Conservation (phyloP, 2,329 filamentous ascomycete species). For the Phaeosphaeriaceae sp. region DNA sequence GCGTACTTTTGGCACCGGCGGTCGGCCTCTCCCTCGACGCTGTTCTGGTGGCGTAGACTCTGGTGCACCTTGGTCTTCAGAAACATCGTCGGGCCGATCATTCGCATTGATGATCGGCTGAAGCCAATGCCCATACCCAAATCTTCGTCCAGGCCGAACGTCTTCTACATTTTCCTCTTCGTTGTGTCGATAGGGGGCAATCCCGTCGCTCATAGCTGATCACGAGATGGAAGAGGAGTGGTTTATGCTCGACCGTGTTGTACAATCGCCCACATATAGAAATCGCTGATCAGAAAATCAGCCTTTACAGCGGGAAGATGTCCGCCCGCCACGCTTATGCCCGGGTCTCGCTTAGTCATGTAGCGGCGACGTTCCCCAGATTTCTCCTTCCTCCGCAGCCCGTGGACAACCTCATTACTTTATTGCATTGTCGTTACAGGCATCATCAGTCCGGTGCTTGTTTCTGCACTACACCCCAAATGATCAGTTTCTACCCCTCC, state of each 20-base stretch:
- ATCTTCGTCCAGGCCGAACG: not conserved
- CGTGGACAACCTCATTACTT: not conserved
- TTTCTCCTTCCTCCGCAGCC: not conserved
- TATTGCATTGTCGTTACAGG: not conserved
- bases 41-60: not conserved
- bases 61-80: not conserved
- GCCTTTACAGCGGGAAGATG: not conserved
- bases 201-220: not conserved
- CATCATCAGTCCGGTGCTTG: not conserved
- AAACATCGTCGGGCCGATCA: not conserved
- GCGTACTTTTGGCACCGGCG: slow-evolving; percentile 19
- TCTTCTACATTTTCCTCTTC: slow-evolving; percentile 2
- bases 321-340: not conserved
- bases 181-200: not conserved
- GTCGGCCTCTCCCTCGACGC: slow-evolving; percentile 26
- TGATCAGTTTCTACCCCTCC: slow-evolving; percentile 4
- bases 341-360: not conserved
- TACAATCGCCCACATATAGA: not conserved
- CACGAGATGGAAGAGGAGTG: not conserved
- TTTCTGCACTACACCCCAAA: not conserved
- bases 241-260: not conserved
- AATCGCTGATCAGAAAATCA: not conserved
- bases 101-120: slow-evolving; percentile 16
- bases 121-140: slow-evolving; percentile 18
- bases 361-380: not conserved